Evolutionary conservation across 345 rosid species (phyloP), one percentile per base, ranked within the genome.

Genomic region (Linum usitatissimum): DNA sequence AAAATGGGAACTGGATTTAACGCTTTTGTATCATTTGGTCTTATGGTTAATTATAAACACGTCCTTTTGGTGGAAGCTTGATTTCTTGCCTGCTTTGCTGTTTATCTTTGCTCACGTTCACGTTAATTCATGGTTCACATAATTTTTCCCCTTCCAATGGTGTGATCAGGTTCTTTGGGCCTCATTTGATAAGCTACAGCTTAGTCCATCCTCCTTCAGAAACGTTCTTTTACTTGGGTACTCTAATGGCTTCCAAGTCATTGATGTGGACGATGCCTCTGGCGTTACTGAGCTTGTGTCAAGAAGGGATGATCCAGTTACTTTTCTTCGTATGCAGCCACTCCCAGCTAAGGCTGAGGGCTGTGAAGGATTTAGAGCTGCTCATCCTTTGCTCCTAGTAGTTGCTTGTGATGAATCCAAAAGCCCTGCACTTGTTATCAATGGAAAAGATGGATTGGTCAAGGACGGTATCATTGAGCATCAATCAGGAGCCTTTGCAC

Each of bases 351-450:
- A 69, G 75, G 78, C 80, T 34, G 79, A 81, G 68, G 83, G 79
- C 4, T 42, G 38, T 71, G 94, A 93, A 83, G 99, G 96, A n/a
- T 90, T 78, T 69, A 76, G 80, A 76, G 70, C 87, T 68, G 84
- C 97, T 6, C 99, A 90, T 81, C 99, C 99, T 55, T 74, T 93
- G 65, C 97, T 93, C 62, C 59, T 90, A 70, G 93, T 85, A 68
- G 99, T 89, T 73, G 88, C 90, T 53, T 88, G 92, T 68, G 97
- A 87, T 72, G 99, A 87, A 69, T 69, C 91, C 12, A 84, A 81
- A 59, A 74, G 70, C 75, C 71, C 83, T 2, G 72, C 70, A 64
- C 53, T 61, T 56, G 34, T 72, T 55, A 74, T 63, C 53, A 69
- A 71, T 53, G 79, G 86, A 62, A 83, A 84, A 78, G 95, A 87